Base-by-base conservation (phyloP, 768 basidiomycete genomes). In the Podaxis pistillaris region DNA sequence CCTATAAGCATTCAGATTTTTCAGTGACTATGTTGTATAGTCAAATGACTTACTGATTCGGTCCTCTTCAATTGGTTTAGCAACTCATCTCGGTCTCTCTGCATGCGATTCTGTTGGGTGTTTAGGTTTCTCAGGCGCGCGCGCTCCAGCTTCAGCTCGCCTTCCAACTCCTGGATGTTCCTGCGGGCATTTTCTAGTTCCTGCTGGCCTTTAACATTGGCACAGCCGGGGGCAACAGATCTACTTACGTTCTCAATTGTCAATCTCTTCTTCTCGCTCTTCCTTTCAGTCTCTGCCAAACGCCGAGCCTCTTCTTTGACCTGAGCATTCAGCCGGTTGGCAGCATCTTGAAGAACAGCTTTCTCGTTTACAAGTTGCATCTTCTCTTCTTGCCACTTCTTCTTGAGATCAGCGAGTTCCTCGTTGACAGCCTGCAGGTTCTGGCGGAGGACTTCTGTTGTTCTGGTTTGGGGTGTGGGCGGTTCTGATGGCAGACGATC, bases 381-480 rank as follows among this genome's bases (percentile, higher is more conserved):
- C 69, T 81, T 85, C 68, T 91, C 90, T n/a, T 81, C 77, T 28
- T 83, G 82, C 91, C 91, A 93, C 69, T 84, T 78, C 50, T 77
- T 79, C 76, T 83, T 89, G 78, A 94, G 83, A 40, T 75, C 73
- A 19, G 82, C 81, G 30, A 93, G 78, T 64, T 93, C 84, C 2
- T 71, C 64, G 63, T 90, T 90, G 60, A 91, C 86, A 4, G 79
- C 74, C 60, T 79, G 81, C 52, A 93, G 71, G 58, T 91, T 83
- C 15, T 77, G 72, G 36, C 81, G 82, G 37, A 93, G 75, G 2
- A 80, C 84, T 63, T 91, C 90, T 54, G 83, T 86, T 2, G 88
- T 86, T 69, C 80, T 83, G 6, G 86, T 87, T 1, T 86, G 86
- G 22, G 89, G 87, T 1, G 87, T 89, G 1, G 87, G 86, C 22